Evolutionary conservation across 2,329 filamentous ascomycete genomes (phyloP), one percentile per base, ranked within the genome.

Genomic region (Mycocentrospora acerina): DNA sequence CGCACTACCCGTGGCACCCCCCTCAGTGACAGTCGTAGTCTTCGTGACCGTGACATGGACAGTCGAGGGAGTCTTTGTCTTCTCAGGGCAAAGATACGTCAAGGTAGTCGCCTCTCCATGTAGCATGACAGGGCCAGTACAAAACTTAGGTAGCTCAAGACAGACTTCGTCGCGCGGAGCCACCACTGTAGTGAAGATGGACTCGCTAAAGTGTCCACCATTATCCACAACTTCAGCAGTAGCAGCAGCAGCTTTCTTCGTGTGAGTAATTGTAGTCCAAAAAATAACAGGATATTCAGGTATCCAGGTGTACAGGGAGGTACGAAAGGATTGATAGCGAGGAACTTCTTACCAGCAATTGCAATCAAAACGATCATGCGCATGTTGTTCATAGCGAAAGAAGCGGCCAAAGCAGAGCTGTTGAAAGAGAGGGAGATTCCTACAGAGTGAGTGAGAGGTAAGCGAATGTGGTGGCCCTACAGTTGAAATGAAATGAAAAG

Each of bases 81-180:
- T 36, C 36, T 45, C 38, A 7, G 53, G 46, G 26, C 57, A 60
- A 6, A 59, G 33, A 24, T 57, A 60, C 22, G 55, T 57, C 15
- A 59, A 25, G n/a, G 32, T 48, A 4, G 44, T 59, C n/a, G 46
- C 35, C 13, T 29, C 14, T 12, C 53, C 53, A 8, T 37, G 26
- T 17, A 59, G 31, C 37, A 49, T 37, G 11, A 34, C 53, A 5
- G 40, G 11, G n/a, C 40, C 51, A 7, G 55, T 58, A 36, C 57
- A 60, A 12, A 60, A 44, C 32, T 40, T 44, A 11, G 54, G 50
- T 13, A 50, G 40, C 45, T 38, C 32, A 4, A 37, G 16, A 16
- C 53, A 57, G 37, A 18, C 27, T 19, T 19, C 29, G 13, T 42
- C 37, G 26, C 44, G 43, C 35, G 42, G 29, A 27, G 25, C 32